phyloP scores from a whole-genome alignment of 129 eudicot genomes.

The Oenanthe sinensis region DNA sequence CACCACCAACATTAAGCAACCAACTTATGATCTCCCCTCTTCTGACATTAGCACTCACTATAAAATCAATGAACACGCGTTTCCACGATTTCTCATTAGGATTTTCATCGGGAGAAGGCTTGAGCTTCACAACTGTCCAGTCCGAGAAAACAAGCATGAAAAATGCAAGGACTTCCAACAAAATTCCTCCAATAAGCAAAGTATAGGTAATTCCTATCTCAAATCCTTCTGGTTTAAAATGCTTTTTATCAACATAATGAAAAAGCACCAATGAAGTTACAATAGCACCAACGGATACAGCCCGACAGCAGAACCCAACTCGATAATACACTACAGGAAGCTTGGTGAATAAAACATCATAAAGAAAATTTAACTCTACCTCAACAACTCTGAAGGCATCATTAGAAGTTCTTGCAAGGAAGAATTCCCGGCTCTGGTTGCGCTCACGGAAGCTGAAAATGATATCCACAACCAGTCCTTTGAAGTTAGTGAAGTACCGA shows the following conservation, averaged over 20 bases:
- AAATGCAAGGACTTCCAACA: conserved; percentile 31
- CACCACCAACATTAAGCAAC: neutral
- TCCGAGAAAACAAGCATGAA: conserved; percentile 50
- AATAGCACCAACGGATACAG: conserved; percentile 21
- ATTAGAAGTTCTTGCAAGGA: conserved; percentile 24
- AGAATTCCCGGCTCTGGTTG: conserved; percentile 42
- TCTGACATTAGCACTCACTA: neutral
- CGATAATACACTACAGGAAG: conserved; percentile 23
- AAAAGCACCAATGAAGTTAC: conserved; percentile 26
- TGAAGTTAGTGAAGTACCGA: conserved; percentile 32
- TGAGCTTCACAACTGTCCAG: conserved; percentile 31
- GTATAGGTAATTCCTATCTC: conserved; percentile 42
- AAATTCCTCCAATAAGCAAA: conserved; percentile 48
- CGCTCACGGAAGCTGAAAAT: conserved; percentile 44
- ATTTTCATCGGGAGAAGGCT: conserved; percentile 20
- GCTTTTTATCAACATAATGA: conserved; percentile 14
- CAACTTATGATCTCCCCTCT: too few relatives aligned
- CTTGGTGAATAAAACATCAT: conserved; percentile 59
- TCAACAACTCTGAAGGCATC: conserved; percentile 54
- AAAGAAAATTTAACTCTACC: conserved; percentile 54
- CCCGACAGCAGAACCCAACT: conserved; percentile 14
- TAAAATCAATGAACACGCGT: conserved; percentile 38
- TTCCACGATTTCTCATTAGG: neutral
- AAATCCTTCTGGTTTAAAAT: neutral
- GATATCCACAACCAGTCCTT: conserved; percentile 47